phyloP scores from a whole-genome alignment of 2,329 filamentous ascomycete species.

The Alternaria solani region DNA sequence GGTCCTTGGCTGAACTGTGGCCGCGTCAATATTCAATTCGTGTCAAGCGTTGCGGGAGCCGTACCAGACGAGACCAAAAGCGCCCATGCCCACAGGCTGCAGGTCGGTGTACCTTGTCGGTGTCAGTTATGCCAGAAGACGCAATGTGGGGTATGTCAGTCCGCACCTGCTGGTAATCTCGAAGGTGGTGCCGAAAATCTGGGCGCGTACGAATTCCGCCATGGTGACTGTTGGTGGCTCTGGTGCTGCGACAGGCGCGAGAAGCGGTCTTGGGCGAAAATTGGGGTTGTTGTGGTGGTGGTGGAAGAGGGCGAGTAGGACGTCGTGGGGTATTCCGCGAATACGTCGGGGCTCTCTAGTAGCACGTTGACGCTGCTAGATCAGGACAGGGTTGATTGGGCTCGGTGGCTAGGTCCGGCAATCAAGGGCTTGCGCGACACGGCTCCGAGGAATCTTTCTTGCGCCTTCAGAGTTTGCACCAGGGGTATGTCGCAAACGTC shows the following conservation, averaged over 20 bases:
- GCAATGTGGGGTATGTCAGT: slow-evolving; percentile 34
- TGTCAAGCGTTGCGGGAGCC: slow-evolving; percentile 16
- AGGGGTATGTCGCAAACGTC: slow-evolving; percentile 5
- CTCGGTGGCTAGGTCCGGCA: slow-evolving; percentile 30
- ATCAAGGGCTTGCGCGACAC: slow-evolving; percentile 19
- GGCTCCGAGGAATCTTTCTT: slow-evolving; percentile 8
- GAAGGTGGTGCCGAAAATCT: slow-evolving; percentile 99
- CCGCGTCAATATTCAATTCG: slow-evolving; percentile 21
- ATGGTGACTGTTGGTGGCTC: slow-evolving; percentile 64
- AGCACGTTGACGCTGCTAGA: slow-evolving; percentile 40
- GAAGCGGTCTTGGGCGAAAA: slow-evolving; percentile 15
- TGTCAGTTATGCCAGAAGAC: slow-evolving; percentile 32
- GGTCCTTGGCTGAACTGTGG: slow-evolving; percentile 89
- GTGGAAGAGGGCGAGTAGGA: slow-evolving; percentile 23
- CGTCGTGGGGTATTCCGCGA: slow-evolving; percentile 23
- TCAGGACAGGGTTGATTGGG: slow-evolving; percentile 22
- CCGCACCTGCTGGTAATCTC: slow-evolving; percentile 96
- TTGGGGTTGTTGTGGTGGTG: slow-evolving; percentile 8
- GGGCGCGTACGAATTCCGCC: slow-evolving; percentile 98
- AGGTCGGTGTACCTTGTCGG: slow-evolving; percentile 87
- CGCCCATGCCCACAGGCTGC: slow-evolving; percentile 98
- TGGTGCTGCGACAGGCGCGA: slow-evolving; percentile 33
- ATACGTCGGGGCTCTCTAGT: slow-evolving; percentile 25
- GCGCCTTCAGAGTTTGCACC: slow-evolving; percentile 15
- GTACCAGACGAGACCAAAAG: slow-evolving; percentile 97